A percentile compares a stretch with the other conserved stretches of the same genome.
These are phyloP conservation scores for Plasmopara muralis DNA, from an alignment of 352 stramenopile species.

Conservation along the genomic window DNA sequence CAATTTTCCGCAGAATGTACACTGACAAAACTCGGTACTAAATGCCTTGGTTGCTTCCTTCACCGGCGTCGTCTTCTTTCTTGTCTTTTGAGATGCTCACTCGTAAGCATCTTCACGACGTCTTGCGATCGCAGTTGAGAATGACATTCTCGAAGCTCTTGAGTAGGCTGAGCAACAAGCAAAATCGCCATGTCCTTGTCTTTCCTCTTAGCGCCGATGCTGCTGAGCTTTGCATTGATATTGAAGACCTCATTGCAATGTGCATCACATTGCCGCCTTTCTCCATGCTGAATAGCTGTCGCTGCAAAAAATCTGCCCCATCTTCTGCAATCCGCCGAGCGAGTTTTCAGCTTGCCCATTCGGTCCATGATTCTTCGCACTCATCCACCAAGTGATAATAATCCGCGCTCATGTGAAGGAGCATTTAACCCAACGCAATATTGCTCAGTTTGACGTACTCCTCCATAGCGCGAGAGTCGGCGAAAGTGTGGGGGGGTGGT, in stretches of 20 bases:
- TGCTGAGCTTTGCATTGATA: neutral
- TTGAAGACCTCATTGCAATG: too few species aligned
- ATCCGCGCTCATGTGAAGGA: too few species aligned
- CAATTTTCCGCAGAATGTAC: too few species aligned
- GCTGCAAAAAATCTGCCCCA: neutral
- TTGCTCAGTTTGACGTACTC: too few species aligned
- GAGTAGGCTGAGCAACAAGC: neutral
- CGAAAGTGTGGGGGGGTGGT: too few species aligned
- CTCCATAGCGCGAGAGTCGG: too few species aligned
- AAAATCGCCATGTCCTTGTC: neutral
- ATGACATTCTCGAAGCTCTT: neutral
- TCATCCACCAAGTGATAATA: too few species aligned
- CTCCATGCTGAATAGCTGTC: neutral
- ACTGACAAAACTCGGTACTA: constrained; percentile 1
- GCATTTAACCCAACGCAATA: too few species aligned
- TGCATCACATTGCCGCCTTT: too few species aligned
- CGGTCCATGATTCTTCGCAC: too few species aligned
- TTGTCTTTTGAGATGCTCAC: neutral
- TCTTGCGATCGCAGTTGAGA: too few species aligned
- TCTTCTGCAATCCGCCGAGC: neutral
- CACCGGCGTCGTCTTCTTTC: neutral
- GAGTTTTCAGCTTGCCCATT: neutral
- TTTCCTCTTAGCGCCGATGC: neutral
- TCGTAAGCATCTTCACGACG: too few species aligned
- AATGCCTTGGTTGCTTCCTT: neutral